Base-by-base conservation (phyloP, 495 filamentous ascomycete genomes). In the Sabuloglossum arenarium region DNA sequence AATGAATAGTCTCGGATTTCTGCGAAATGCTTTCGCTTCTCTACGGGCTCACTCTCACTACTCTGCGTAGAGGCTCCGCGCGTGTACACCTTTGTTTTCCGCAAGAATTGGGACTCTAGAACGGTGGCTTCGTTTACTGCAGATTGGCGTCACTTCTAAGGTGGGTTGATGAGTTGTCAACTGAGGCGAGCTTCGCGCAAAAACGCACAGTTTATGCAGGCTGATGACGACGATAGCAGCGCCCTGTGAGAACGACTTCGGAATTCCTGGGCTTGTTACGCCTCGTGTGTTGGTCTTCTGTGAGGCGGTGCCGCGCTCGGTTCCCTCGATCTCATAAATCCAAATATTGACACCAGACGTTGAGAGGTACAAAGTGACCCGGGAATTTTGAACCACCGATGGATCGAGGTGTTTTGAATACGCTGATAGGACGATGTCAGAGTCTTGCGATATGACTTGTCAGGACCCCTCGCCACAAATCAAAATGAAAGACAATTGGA, bases 401-500 rank as follows among this genome's bases (percentile, higher is more conserved):
- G 34, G 53, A 54, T 37, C 30, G 30, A 54, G 37, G 37, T 19
- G 1, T 16, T 43, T 39, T 29, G 28, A 28, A 37, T 24, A 28
- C n/a, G 21, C 30, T 37, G 53, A 54, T 37, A 37, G n/a, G 37
- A 37, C 16, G 3, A 37, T 43, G 55, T 53, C 59, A 19, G 59
- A 46, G 45, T 29, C 27, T 39, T 19, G 34, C 24, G 58, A 58
- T 61, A 57, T 56, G 25, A 51, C 47, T 51, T 51, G 47, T 51
- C 47, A 51, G 47, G 23, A 63, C 14, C 60, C 54, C 53, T 42
- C 58, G 62, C 62, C 62, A 64, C 59, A 59, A 49, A 54, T n/a
- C 43, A 47, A 59, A 58, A 39, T 14, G 47, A 32, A 60, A 52
- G 59, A 60, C 58, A 62, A 61, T 63, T 59, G 63, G 62, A 51